These are phyloP conservation scores for Cytospora piceae DNA, from an alignment of 2,329 filamentous ascomycete genomes.

Conservation along the genomic window DNA sequence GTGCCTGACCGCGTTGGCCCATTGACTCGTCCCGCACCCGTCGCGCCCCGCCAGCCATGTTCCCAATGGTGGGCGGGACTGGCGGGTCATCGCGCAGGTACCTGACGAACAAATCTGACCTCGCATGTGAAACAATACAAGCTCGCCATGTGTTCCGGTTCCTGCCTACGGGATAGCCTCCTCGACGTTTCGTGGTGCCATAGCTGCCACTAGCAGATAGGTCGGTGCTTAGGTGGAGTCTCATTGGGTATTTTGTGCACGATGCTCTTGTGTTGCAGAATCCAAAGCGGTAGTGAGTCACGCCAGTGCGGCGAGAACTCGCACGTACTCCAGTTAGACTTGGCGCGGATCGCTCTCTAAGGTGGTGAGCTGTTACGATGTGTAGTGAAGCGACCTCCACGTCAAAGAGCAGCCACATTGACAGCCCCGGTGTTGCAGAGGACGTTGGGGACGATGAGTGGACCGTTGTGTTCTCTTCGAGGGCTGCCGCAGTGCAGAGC, in stretches of 20 bases:
- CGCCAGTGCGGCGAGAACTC: constrained; percentile 7
- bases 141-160: constrained; percentile 24
- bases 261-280: not conserved
- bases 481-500: not conserved
- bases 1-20: constrained; percentile 13
- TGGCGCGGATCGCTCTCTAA: not conserved
- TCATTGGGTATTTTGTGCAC: not conserved
- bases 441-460: not conserved
- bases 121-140: constrained; percentile 25
- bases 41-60: constrained; percentile 4
- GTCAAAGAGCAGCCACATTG: not conserved
- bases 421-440: not conserved
- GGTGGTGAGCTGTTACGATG: not conserved
- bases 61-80: constrained; percentile 8
- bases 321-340: not conserved
- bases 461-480: not conserved
- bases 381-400: not conserved
- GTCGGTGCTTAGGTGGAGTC: not conserved
- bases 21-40: constrained; percentile 14
- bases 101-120: constrained; percentile 19
- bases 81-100: constrained; percentile 17
- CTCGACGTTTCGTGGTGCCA: not conserved
- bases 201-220: constrained; percentile 4
- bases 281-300: not conserved
- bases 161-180: constrained; percentile 10